Evolutionary conservation across 2,329 filamentous ascomycete species (phyloP), one percentile per base, ranked within the genome.

Genomic region (Fusarium mexicanum): DNA sequence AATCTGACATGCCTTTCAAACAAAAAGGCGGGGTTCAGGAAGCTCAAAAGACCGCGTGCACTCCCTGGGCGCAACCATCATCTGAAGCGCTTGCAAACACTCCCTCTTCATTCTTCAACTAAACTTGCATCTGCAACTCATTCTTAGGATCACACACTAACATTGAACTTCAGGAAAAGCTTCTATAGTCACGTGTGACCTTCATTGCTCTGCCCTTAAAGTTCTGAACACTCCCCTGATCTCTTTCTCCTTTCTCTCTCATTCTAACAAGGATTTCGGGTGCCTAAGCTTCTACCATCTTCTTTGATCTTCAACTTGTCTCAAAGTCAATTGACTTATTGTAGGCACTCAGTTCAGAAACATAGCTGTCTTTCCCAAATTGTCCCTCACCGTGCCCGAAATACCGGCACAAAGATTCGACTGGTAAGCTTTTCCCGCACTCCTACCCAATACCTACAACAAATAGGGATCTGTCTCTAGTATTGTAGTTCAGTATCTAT

Each of bases 341-440:
- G 38, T 6, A 33, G 46, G 18, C 18, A n/a, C 51, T 38, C 37
- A 29, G 65, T 61, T 47, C 18, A n/a, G n/a, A 71, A 69, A 50
- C 61, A 73, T 53, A 54, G 26, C 46, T 59, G 38, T 44, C 20
- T 22, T 73, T 73, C 54, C 17, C 17, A 54, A 26, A 17, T 44
- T 53, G 63, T 69, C 65, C 29, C n/a, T 26, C 24, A 33, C 38
- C 35, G 41, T 40, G 58, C 47, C 47, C 35, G 29, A 74, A 55
- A 38, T 35, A 51, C 20, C 31, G 50, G 38, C 48, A 61, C 20
- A 31, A 18, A 46, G 57, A 41, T 35, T 41, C 58, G 50, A 37
- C 12, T 57, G 24, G 72, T 76, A 64, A 58, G 69, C 73, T 73
- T 54, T 33, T 10, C 10, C 14, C 13, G 20, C 22, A 16, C 24